These are phyloP conservation scores for Carex scoparia DNA, from an alignment of 176 grass and related monocot species.

Conservation along the genomic window DNA sequence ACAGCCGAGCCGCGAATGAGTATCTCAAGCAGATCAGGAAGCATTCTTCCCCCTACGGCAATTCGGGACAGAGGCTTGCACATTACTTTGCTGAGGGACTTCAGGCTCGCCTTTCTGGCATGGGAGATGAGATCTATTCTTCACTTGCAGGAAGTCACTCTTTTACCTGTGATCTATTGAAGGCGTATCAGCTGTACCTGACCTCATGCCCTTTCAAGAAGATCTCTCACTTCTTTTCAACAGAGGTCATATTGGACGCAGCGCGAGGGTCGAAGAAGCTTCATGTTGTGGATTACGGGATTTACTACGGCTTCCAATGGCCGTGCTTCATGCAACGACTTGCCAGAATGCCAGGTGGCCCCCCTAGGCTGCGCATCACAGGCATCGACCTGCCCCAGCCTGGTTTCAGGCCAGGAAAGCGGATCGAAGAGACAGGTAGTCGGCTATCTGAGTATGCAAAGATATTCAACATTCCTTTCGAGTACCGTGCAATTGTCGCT, in stretches of 20 bases:
- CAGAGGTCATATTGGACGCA: neutral
- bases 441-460: slow-evolving; percentile 11
- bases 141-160: neutral
- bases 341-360: neutral
- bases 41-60: neutral
- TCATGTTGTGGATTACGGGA: slow-evolving; percentile 21
- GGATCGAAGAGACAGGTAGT: neutral
- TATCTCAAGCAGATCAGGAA: slow-evolving; percentile 4
- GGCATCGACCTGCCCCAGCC: slow-evolving; percentile 13
- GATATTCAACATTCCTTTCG: slow-evolving; percentile 18
- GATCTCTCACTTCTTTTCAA: slow-evolving; percentile 19
- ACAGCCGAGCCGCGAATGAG: neutral
- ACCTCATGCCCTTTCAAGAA: slow-evolving; percentile 18
- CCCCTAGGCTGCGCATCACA: slow-evolving; percentile 3
- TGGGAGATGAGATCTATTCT: neutral
- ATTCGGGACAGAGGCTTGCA: neutral
- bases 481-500: neutral
- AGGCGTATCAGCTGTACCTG: slow-evolving; percentile 22
- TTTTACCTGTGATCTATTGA: slow-evolving; percentile 24
- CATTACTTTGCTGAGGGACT: slow-evolving; percentile 11
- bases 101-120: slow-evolving; percentile 1
- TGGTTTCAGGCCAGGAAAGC: slow-evolving; percentile 19
- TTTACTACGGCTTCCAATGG: slow-evolving; percentile 18
- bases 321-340: slow-evolving; percentile 20
- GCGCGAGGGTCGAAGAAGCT: slow-evolving; percentile 1